A percentile compares a stretch with the other conserved stretches of the same genome.
phyloP scores from a whole-genome alignment of 2,329 filamentous ascomycete species.

The Aspergillus japonicus region DNA sequence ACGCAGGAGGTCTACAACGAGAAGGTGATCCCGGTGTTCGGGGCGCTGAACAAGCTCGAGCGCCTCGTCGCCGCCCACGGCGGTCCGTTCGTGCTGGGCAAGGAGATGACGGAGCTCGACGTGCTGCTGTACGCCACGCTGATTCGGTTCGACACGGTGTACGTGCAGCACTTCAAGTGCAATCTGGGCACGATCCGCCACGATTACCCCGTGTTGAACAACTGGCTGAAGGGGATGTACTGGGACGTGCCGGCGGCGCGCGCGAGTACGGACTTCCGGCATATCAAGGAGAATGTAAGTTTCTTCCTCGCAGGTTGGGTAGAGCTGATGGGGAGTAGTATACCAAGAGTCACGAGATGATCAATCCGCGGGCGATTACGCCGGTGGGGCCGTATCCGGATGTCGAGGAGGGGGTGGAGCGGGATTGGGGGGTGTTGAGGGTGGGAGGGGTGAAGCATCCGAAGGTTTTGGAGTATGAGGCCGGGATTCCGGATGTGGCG shows the following conservation, averaged over 20 bases:
- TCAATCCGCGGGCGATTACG: slow-evolving; percentile 64
- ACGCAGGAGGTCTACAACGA: slow-evolving; percentile 57
- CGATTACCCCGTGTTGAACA: slow-evolving; percentile 60
- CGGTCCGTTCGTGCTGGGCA: slow-evolving; percentile 58
- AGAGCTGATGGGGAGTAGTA: slow-evolving; percentile 30
- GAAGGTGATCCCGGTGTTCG: slow-evolving; percentile 57
- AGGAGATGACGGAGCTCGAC: slow-evolving; percentile 59
- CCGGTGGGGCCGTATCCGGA: slow-evolving; percentile 61
- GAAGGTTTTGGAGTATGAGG: slow-evolving; percentile 10
- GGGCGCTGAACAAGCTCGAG: slow-evolving; percentile 60
- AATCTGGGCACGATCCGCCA: slow-evolving; percentile 61
- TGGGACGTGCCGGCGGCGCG: slow-evolving; percentile 56
- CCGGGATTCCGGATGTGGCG: background rate
- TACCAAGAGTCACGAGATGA: slow-evolving; percentile 59
- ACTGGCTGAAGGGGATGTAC: slow-evolving; percentile 61
- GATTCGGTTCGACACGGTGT: slow-evolving; percentile 61
- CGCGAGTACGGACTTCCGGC: slow-evolving; percentile 62
- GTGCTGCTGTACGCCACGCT: slow-evolving; percentile 57
- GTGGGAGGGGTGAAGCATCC: slow-evolving; percentile 23
- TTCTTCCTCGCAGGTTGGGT: slow-evolving; percentile 25
- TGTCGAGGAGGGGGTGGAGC: slow-evolving; percentile 54
- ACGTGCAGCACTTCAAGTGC: slow-evolving; percentile 67
- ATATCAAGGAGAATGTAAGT: slow-evolving; percentile 63
- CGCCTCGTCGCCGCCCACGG: slow-evolving; percentile 45
- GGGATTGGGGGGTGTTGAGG: slow-evolving; percentile 49